Conservation (phyloP, 2,329 filamentous ascomycete genomes). For the Lachnum nothofagi region DNA sequence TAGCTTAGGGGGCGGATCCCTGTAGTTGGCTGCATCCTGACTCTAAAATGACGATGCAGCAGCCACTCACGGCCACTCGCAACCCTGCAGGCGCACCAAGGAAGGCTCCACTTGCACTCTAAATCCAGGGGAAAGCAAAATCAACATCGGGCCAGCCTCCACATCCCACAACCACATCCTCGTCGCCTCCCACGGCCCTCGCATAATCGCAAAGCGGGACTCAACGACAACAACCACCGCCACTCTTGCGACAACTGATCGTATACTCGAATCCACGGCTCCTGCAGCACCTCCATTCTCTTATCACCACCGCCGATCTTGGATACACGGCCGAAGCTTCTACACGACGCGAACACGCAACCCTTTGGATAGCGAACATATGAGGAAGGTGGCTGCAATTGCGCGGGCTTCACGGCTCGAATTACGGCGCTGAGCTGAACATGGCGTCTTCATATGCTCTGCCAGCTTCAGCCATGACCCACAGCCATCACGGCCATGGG, state of each 20-base stretch:
- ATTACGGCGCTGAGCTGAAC: slow-evolving; percentile 2
- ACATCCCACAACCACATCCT: too few relatives aligned
- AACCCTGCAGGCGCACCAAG: too few relatives aligned
- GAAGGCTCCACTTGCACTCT: too few relatives aligned
- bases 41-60: too few relatives aligned
- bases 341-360: neutral
- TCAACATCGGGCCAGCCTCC: too few relatives aligned
- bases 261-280: neutral
- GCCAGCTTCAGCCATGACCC: slow-evolving; percentile 31
- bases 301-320: neutral
- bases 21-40: neutral
- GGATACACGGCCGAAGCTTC: neutral
- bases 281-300: neutral
- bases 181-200: too few relatives aligned
- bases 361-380: neutral
- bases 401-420: slow-evolving; percentile 4
- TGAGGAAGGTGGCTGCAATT: neutral
- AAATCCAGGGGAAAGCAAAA: too few relatives aligned
- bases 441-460: slow-evolving; percentile 35
- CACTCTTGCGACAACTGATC: too few relatives aligned
- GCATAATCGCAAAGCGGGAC: too few relatives aligned
- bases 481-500: slow-evolving; percentile 27
- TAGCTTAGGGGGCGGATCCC: neutral
- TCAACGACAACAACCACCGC: too few relatives aligned
- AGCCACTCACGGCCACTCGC: too few relatives aligned